Percentiles rank a stretch among this genome's conserved stretches.
phyloP scores from a whole-genome alignment of 495 filamentous ascomycete species.

The Tuber indicum region DNA sequence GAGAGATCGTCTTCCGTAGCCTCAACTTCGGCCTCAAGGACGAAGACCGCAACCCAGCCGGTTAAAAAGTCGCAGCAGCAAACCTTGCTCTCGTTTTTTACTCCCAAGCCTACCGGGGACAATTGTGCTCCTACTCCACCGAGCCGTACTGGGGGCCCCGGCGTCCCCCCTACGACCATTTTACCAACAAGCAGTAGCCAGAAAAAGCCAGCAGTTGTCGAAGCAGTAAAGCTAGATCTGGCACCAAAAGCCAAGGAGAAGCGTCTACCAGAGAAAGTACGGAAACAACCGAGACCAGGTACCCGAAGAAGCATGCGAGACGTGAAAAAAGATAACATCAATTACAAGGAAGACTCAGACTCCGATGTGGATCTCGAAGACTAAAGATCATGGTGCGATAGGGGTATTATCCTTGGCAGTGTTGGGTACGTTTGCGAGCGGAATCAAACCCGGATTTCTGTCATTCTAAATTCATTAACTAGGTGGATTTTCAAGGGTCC shows the following conservation, averaged over 20 bases:
- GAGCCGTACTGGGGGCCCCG: not conserved
- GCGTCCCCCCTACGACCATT: not conserved
- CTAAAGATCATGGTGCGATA: not conserved
- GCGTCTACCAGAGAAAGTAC: constrained; percentile 21
- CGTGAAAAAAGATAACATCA: constrained; percentile 31
- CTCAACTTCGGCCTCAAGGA: not conserved
- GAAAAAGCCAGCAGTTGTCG: not conserved
- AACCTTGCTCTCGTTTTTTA: constrained; percentile 32
- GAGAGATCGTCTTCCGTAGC: not conserved
- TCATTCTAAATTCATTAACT: not conserved
- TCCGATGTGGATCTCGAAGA: constrained; percentile 34
- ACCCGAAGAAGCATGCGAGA: constrained; percentile 31
- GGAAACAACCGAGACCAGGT: constrained; percentile 20
- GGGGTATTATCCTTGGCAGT: not conserved
- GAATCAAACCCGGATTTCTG: not conserved
- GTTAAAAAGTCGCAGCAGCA: constrained; percentile 10
- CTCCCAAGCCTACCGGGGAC: not conserved
- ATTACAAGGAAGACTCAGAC: constrained; percentile 35
- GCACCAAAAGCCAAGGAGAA: constrained; percentile 25
- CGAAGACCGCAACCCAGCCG: not conserved
- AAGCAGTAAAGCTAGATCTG: constrained; percentile 19
- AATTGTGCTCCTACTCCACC: not conserved
- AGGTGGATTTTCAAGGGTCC: not conserved
- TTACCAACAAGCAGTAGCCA: not conserved
- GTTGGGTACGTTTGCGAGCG: not conserved